These are phyloP conservation scores for Patellifolia procumbens DNA, from an alignment of 179 eudicot species.

Conservation along the genomic window DNA sequence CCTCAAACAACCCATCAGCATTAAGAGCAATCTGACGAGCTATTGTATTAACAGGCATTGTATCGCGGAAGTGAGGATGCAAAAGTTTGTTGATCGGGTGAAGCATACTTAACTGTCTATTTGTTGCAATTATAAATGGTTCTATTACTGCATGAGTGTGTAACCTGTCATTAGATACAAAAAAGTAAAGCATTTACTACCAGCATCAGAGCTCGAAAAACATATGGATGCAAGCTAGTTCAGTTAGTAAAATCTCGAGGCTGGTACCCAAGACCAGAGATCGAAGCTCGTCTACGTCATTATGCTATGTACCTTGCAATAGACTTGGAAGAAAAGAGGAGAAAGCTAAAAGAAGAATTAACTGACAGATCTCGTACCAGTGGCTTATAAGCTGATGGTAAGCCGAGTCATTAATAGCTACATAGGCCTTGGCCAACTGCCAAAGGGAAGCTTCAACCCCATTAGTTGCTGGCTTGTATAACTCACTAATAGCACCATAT, in stretches of 20 bases:
- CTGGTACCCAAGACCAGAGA: too few relatives aligned
- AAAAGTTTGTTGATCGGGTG: slow-evolving; percentile 57
- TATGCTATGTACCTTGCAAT: too few relatives aligned
- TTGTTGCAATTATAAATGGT: slow-evolving; percentile 54
- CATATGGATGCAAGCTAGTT: too few relatives aligned
- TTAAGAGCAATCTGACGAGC: slow-evolving; percentile 50
- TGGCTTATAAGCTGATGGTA: slow-evolving; percentile 83
- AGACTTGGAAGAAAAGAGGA: too few relatives aligned
- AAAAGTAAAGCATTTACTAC: neutral
- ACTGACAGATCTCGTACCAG: slow-evolving; percentile 45
- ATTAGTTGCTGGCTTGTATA: slow-evolving; percentile 54
- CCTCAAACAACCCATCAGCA: slow-evolving; percentile 51
- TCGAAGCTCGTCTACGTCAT: too few relatives aligned
- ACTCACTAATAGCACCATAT: slow-evolving; percentile 54
- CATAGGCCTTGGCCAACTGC: slow-evolving; percentile 84
- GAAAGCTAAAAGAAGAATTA: neutral
- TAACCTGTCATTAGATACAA: slow-evolving; percentile 37
- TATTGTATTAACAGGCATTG: slow-evolving; percentile 51
- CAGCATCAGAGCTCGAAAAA: neutral
- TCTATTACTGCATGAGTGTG: slow-evolving; percentile 55
- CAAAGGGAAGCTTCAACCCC: slow-evolving; percentile 64
- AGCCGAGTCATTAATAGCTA: slow-evolving; percentile 73
- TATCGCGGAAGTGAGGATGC: slow-evolving; percentile 56
- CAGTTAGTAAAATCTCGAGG: too few relatives aligned
- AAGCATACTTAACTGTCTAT: slow-evolving; percentile 51